A percentile compares a stretch with the other conserved stretches of the same genome.
phyloP scores from a whole-genome alignment of 805 yeast species.

The Nakazawaea wickerhamii region DNA sequence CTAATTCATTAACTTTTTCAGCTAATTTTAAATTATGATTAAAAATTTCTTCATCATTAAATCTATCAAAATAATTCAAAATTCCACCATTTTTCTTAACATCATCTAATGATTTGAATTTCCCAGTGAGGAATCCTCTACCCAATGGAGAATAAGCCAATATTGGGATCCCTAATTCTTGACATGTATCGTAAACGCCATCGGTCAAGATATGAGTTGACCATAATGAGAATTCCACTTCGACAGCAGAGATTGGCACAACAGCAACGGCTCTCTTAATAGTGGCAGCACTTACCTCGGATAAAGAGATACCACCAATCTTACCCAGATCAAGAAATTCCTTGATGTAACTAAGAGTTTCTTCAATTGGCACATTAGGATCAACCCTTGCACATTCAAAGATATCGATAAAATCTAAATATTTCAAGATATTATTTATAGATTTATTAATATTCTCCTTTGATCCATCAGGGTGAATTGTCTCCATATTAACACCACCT shows the following conservation, averaged over 20 bases:
- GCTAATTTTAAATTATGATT: constrained; percentile 47
- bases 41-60: constrained; percentile 47
- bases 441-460: constrained; percentile 41
- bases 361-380: constrained; percentile 47
- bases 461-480: constrained; percentile 43
- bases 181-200: constrained; percentile 58
- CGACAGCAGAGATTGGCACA: constrained; percentile 61
- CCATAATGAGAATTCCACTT: constrained; percentile 73
- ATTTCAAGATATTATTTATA: constrained; percentile 38
- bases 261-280: constrained; percentile 52
- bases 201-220: constrained; percentile 53
- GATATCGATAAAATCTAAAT: constrained; percentile 40
- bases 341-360: constrained; percentile 49
- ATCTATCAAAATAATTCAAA: constrained; percentile 36
- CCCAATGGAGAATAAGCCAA: constrained; percentile 83
- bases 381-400: constrained; percentile 76
- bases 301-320: constrained; percentile 66
- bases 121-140: constrained; percentile 72
- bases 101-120: constrained; percentile 37
- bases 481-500: constrained; percentile 46
- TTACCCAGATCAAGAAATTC: constrained; percentile 58
- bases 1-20: constrained; percentile 42
- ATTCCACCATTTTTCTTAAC: constrained; percentile 50
- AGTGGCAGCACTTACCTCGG: constrained; percentile 64
- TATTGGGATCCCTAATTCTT: constrained; percentile 55